Conservation (phyloP, 352 stramenopile species). For the Pythium brassicae region DNA sequence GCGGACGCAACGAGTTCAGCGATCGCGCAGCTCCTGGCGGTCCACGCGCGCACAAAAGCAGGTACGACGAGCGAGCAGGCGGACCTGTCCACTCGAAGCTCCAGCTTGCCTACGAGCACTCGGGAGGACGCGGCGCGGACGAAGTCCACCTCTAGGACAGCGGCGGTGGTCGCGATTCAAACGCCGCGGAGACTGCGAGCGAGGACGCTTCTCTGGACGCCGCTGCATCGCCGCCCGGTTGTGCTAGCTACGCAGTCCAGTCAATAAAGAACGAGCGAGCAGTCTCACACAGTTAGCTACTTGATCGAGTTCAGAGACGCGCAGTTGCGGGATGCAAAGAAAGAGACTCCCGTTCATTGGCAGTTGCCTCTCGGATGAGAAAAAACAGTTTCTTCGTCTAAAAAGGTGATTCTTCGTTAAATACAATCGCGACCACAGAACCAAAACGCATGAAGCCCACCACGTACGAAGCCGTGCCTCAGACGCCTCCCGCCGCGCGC, state of each 20-base stretch:
- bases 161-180: neutral
- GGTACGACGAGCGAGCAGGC: neutral
- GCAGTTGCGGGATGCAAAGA: no score
- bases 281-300: no score
- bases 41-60: slow-evolving; percentile 8
- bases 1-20: slow-evolving; percentile 19
- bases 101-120: neutral
- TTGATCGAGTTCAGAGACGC: no score
- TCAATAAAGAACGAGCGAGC: neutral
- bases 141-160: neutral
- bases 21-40: slow-evolving; percentile 22
- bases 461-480: slow-evolving; percentile 8
- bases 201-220: slow-evolving; percentile 16
- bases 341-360: no score
- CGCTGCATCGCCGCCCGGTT: slow-evolving; percentile 18
- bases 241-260: neutral
- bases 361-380: no score
- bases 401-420: no score
- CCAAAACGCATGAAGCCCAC: no score
- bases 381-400: no score
- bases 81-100: neutral
- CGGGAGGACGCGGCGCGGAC: neutral
- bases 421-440: neutral
- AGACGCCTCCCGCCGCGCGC: slow-evolving; percentile 5
- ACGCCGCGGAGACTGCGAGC: neutral